Evolutionary conservation across 768 basidiomycete genomes (phyloP).

Genomic region (Mycena maculata): DNA sequence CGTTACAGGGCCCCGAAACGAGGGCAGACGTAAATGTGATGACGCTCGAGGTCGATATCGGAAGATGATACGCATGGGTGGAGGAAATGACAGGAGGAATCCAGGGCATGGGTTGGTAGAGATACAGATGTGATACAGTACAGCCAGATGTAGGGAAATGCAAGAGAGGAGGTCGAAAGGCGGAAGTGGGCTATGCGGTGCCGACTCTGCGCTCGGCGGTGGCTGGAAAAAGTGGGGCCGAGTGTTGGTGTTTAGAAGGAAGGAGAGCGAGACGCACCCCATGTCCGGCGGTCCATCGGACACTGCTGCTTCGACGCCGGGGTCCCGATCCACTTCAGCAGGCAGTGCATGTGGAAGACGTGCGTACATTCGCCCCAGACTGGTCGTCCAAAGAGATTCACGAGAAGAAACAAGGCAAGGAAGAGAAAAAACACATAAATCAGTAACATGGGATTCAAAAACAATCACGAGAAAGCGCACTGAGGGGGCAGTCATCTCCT

Average conservation of each 20-base stretch:
- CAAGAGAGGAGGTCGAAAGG: too few species aligned
- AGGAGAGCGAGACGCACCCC: constrained; percentile 71
- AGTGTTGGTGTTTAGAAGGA: background rate
- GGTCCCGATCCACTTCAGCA: constrained; percentile 96
- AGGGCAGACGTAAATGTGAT: too few species aligned
- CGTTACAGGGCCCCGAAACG: too few species aligned
- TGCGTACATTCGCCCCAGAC: constrained; percentile 99
- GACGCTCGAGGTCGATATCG: too few species aligned
- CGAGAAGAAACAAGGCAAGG: too few species aligned
- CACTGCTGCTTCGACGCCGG: constrained; percentile 93
- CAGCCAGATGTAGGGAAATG: background rate
- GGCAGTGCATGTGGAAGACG: constrained; percentile 98
- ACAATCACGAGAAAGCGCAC: constrained; percentile 58
- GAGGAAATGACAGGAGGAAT: too few species aligned
- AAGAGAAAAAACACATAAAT: background rate
- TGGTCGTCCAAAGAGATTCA: constrained; percentile 48
- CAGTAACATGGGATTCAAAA: background rate
- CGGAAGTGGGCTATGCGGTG: background rate
- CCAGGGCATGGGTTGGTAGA: background rate
- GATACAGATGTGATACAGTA: constrained; percentile 16
- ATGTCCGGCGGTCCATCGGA: constrained; percentile 96
- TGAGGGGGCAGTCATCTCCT: constrained; percentile 94
- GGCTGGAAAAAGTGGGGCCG: background rate
- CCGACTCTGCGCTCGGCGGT: constrained; percentile 32
- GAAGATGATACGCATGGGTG: too few species aligned